A percentile compares a stretch with the other conserved stretches of the same genome.
These are phyloP conservation scores for Linum trigynum DNA, from an alignment of 345 rosid genomes.

Conservation along the genomic window DNA sequence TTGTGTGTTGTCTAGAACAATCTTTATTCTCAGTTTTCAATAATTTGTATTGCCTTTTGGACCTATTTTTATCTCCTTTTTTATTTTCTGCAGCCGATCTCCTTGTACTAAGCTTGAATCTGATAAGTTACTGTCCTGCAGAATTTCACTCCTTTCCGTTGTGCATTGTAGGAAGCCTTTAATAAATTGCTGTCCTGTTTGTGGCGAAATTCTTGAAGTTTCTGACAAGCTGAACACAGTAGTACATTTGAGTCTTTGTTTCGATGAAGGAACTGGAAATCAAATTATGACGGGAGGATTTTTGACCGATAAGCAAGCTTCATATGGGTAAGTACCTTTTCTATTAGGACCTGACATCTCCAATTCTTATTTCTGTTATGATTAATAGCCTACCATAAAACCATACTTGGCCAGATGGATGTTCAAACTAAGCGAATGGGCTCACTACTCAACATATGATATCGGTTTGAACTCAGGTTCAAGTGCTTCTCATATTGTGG, in stretches of 20 bases:
- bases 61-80: not conserved
- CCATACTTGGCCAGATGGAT: slow-evolving; percentile 53
- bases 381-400: slow-evolving; percentile 2
- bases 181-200: slow-evolving; percentile 74
- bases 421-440: slow-evolving; percentile 95
- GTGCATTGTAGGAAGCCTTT: slow-evolving; percentile 56
- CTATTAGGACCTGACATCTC: not conserved
- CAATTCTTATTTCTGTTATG: slow-evolving; percentile 2
- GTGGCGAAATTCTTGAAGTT: slow-evolving; percentile 66
- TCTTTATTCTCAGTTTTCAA: not conserved
- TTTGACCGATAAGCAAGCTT: slow-evolving; percentile 87
- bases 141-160: not conserved
- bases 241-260: slow-evolving; percentile 87
- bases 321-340: slow-evolving; percentile 58
- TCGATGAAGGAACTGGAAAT: slow-evolving; percentile 94
- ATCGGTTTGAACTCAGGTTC: slow-evolving; percentile 85
- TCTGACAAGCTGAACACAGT: slow-evolving; percentile 69
- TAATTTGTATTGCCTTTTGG: not conserved
- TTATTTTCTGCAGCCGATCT: not conserved
- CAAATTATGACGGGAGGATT: slow-evolving; percentile 93
- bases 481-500: slow-evolving; percentile 89
- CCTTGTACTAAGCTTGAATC: not conserved
- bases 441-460: slow-evolving; percentile 72
- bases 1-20: not conserved
- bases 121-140: not conserved